Evolutionary conservation across 768 basidiomycete species (phyloP), one percentile per base, ranked within the genome.

Genomic region (Neoboletus brunneissimus): DNA sequence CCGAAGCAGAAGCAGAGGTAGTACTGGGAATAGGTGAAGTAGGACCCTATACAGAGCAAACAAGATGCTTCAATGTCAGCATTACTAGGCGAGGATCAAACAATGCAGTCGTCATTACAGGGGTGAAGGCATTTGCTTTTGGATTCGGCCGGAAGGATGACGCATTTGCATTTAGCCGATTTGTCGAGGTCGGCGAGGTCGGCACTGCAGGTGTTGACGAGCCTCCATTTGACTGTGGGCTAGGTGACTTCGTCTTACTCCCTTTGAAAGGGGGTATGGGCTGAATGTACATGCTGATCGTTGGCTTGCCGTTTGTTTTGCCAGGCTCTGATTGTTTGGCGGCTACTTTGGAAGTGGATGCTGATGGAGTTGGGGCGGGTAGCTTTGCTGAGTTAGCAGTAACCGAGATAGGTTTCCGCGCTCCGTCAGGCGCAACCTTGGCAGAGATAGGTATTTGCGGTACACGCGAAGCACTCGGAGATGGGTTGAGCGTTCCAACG

Each of bases 251-350:
- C 43, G 70, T 20, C 61, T 84, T 84, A 48, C 59, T 72, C 54
- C 92, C 88, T 67, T 85, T 88, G 81, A 94, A 98, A 11, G 96
- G 88, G 12, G 95, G 96, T 61, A 98, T 98, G 32, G 86, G 64
- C 64, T 91, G 90, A 56, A 98, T 95, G 66, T 82, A 76, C 92
- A 96, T 95, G 51, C 61, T 77, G 61, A 86, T 81, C 8, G 72
- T 63, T 1, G 76, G 70, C 58, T 84, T 84, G 66, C 79, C 78
- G 31, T 75, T 60, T 20, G 74, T 57, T 18, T 79, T 62, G 27
- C 72, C 66, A 2, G 72, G 50, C 8, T 67, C 67, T 16, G 63
- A 59, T 8, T 71, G 52, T 56, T 74, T 77, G 15, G 69, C 48
- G 23, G 61, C 41, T 12, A 66, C 60, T 53, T 77, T 77, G 50